Base-by-base conservation (phyloP, 164 flowering plant species). In the Litsea cubeba region DNA sequence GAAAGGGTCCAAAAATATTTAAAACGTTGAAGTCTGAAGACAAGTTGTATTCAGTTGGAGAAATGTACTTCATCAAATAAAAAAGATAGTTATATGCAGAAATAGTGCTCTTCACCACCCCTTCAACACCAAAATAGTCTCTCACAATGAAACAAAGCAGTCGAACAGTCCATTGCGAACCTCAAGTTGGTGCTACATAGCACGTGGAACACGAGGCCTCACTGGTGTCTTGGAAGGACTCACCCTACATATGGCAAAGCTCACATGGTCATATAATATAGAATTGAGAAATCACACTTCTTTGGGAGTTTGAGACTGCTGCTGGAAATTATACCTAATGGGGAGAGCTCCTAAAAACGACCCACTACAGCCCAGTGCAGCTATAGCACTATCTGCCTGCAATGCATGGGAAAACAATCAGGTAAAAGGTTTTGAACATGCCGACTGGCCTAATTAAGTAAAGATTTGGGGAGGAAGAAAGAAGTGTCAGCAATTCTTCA, bases 141-240 rank as follows among this genome's bases (percentile, higher is more conserved):
- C 71, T 74, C 68, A 24, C 28, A 49, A 62, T 18, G 58, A 51
- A 76, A 46, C 70, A 75, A 68, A 72, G 73, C 76, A 54, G 68
- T 65, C 22, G 2, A 32, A 72, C 15, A 17, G 11, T 40, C 74
- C 68, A 20, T 40, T 10, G n/a, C 3, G 65, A 70, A 20, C 30
- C 30, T 62, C 26, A 30, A 30, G 69, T 76, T 68, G 77, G 32
- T 79, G 76, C 76, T 68, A 7, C 72, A 71, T 46, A 17, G 87
- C 68, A 62, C 97, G 95, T 66, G 93, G 87, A 71, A 81, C 74
- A 15, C 97, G 93, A 62, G 97, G 94, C 77, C 97, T 84, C 40
- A 95, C 99, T 2, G 99, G 99, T 10, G 99, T 95, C 91, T 95
- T 95, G 24, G 99, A 95, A 65, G 99, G 99, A 83, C 99, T 95